Conservation (phyloP, 192 early-diverging fungal species). For the Glomus cerebriforme region DNA sequence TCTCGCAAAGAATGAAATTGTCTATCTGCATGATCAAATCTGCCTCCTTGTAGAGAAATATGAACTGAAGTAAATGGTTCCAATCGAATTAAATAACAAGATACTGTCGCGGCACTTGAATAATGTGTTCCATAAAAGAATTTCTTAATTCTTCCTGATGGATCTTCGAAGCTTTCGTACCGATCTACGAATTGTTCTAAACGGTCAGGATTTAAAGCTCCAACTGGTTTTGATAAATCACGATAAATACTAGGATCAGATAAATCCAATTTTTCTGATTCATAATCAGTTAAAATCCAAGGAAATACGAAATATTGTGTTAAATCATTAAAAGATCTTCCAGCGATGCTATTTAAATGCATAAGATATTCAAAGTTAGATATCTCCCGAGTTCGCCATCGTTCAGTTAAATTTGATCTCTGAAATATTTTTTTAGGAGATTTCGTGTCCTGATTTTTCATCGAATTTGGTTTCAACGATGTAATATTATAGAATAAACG, state of each 20-base stretch:
- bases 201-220: slow-evolving; percentile 68
- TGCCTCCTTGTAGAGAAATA: slow-evolving; percentile 58
- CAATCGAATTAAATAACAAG: slow-evolving; percentile 77
- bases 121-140: slow-evolving; percentile 96
- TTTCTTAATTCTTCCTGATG: slow-evolving; percentile 44
- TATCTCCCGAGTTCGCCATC: slow-evolving; percentile 77
- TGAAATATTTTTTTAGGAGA: slow-evolving; percentile 14
- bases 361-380: slow-evolving; percentile 93
- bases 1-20: slow-evolving; percentile 68
- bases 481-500: slow-evolving; percentile 4
- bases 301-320: slow-evolving; percentile 94
- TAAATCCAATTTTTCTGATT: slow-evolving; percentile 65
- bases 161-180: slow-evolving; percentile 46
- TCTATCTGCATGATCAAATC: slow-evolving; percentile 77
- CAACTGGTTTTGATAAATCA: slow-evolving; percentile 85
- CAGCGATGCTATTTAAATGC: slow-evolving; percentile 81
- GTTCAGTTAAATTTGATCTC: slow-evolving; percentile 53
- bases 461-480: slow-evolving; percentile 7
- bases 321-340: slow-evolving; percentile 72
- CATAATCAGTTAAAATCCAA: slow-evolving; percentile 79
- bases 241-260: slow-evolving; percentile 66
- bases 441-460: slow-evolving; percentile 29
- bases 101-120: slow-evolving; percentile 80
- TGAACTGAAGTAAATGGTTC: slow-evolving; percentile 74
- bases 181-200: slow-evolving; percentile 56